Percentiles rank a stretch among this genome's conserved stretches.
Evolutionary conservation across 2,329 filamentous ascomycete species (phyloP).

Genomic region (Penicillium vulpinum): DNA sequence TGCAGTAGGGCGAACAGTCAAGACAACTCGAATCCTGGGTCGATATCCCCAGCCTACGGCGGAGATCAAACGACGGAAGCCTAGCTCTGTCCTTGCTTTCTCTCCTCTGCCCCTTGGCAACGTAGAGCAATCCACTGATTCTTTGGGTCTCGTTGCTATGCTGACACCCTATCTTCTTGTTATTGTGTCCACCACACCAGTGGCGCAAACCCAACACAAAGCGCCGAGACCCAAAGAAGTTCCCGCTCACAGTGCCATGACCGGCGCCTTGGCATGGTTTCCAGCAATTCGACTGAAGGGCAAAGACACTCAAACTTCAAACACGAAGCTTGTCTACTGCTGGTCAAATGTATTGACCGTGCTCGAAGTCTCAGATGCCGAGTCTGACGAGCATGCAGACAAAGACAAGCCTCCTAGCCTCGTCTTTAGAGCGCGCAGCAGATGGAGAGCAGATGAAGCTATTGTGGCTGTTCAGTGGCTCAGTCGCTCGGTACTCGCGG

Average conservation of each 20-base stretch:
- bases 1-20: conserved; percentile 78
- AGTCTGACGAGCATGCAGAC: conserved; percentile 57
- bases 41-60: conserved; percentile 75
- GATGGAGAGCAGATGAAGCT: conserved; percentile 92
- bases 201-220: conserved; percentile 96
- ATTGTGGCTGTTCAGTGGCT: conserved; percentile 98
- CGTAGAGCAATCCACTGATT: conserved; percentile 81
- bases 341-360: conserved; percentile 98
- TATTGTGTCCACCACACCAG: conserved; percentile 93
- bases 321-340: conserved; percentile 88
- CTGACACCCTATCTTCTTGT: conserved; percentile 93
- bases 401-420: conserved; percentile 76
- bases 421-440: conserved; percentile 76
- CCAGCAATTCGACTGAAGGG: conserved; percentile 90
- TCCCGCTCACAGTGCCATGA: conserved; percentile 84
- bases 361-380: conserved; percentile 77
- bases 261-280: conserved; percentile 94
- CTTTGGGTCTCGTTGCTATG: conserved; percentile 88
- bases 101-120: conserved; percentile 91
- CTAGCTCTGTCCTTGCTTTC: conserved; percentile 92
- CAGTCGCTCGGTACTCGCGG: conserved; percentile 84
- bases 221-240: conserved; percentile 87
- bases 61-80: conserved; percentile 71
- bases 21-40: conserved; percentile 85
- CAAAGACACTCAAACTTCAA: conserved; percentile 65